phyloP scores from a whole-genome alignment of 2,329 filamentous ascomycete species.

The Escovopsis sp. region DNA sequence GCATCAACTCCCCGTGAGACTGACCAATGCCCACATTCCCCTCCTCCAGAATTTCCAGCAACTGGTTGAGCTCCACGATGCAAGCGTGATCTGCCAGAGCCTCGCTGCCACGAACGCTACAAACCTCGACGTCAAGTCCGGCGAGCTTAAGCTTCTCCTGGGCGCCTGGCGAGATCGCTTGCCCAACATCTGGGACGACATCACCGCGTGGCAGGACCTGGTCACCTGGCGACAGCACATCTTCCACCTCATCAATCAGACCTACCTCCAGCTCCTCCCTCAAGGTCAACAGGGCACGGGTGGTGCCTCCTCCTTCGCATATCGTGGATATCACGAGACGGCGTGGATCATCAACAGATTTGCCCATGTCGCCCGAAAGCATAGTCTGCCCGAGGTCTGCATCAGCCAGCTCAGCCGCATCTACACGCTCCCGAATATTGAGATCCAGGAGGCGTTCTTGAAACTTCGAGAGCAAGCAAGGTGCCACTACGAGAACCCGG shows the following conservation, averaged over 20 bases:
- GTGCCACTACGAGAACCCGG: conserved; percentile 92
- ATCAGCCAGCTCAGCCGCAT: conserved; percentile 95
- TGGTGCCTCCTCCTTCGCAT: conserved; percentile 78
- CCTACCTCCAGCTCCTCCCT: conserved; percentile 75
- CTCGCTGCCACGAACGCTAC: conserved; percentile 66
- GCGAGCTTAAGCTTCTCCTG: conserved; percentile 83
- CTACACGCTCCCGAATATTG: conserved; percentile 96
- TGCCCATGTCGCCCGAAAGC: conserved; percentile 92
- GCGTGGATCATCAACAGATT: conserved; percentile 99
- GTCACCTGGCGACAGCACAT: conserved; percentile 99
- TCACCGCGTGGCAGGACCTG: conserved; percentile 96
- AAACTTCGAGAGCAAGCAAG: conserved; percentile 98
- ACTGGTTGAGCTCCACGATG: conserved; percentile 91
- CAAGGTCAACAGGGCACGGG: conserved; percentile 60
- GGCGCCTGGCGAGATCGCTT: conserved; percentile 91
- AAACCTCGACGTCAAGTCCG: conserved; percentile 87
- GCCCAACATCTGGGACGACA: conserved; percentile 98
- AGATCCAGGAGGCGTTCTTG: conserved; percentile 97
- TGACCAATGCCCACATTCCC: conserved; percentile 90
- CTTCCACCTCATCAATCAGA: conserved; percentile 90
- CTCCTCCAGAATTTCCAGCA: conserved; percentile 96
- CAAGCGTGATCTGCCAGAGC: conserved; percentile 89
- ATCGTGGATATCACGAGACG: conserved; percentile 94
- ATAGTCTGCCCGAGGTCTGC: conserved; percentile 91
- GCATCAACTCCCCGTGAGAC: conserved; percentile 88